These are phyloP conservation scores for Thermothelomyces thermophilus DNA, from an alignment of 2,329 filamentous ascomycete genomes.

Conservation along the genomic window DNA sequence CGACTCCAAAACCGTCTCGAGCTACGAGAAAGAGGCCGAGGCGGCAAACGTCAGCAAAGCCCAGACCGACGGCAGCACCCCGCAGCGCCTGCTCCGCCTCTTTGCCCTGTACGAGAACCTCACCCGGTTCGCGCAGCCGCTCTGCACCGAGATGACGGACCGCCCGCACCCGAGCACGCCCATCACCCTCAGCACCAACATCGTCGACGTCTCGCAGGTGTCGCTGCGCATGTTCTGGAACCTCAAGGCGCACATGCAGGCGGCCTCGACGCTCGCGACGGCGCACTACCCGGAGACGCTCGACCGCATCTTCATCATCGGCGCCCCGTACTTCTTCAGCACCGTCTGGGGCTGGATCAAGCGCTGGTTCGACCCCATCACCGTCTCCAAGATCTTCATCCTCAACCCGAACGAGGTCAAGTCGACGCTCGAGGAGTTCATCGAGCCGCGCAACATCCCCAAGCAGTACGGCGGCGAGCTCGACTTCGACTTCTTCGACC, in stretches of 20 bases:
- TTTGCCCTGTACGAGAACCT: conserved; percentile 94
- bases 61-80: conserved; percentile 58
- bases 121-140: conserved; percentile 76
- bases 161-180: conserved; percentile 72
- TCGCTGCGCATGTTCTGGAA: conserved; percentile 95
- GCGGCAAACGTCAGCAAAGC: conserved; percentile 51
- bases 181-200: conserved; percentile 87
- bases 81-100: conserved; percentile 71
- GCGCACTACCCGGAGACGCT: conserved; percentile 93
- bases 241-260: conserved; percentile 87
- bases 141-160: conserved; percentile 69
- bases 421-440: conserved; percentile 70
- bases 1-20: conserved; percentile 71
- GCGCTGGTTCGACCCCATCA: conserved; percentile 91
- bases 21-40: conserved; percentile 65
- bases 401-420: conserved; percentile 66
- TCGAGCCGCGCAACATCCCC: conserved; percentile 76
- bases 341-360: conserved; percentile 95
- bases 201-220: conserved; percentile 85
- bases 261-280: conserved; percentile 79
- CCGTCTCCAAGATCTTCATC: conserved; percentile 94
- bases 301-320: conserved; percentile 80
- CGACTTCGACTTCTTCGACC: conserved; percentile 72
- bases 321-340: conserved; percentile 83
- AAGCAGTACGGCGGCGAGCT: conserved; percentile 84